Base-by-base conservation (phyloP, 2,329 filamentous ascomycete genomes). In the Colletotrichum musicola region DNA sequence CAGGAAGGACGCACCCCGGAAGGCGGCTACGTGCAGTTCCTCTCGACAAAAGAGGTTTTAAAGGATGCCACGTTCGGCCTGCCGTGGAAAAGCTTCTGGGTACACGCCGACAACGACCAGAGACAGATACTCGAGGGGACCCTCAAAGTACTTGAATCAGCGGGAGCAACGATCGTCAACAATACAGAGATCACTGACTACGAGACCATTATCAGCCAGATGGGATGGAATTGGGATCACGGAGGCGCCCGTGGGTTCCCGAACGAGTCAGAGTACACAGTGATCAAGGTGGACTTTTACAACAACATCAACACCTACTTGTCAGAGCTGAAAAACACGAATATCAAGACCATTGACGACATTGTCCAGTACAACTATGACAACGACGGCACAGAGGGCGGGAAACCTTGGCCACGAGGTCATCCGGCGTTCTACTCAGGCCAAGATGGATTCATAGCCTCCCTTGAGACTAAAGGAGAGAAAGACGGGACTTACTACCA, bases 181-280 rank as follows among this genome's bases (percentile, higher is more conserved):
- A 85, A 85, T 27, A 93, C 90, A 0, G 92, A 94, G 75, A 83
- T 94, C 2, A 88, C 88, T 22, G 82, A 88, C 75, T 86, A 88
- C 73, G 77, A 89, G 74, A 86, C 80, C 0, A 87, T 93, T 25
- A 85, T 94, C 13, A 87, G 86, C 38, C 90, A 88, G 0, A 77
- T 86, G 56, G 90, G 90, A n/a, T 94, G 91, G 91, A 83, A 94
- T 77, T 94, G 92, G 86, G 90, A 92, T 73, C 91, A 88, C 71
- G 90, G 91, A 14, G 83, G 80, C 9, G 49, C 58, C 0, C 86
- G 90, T 4, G 89, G 90, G 2, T 89, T 82, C 73, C 80, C 89
- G n/a, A 93, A 93, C 69, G 88, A 93, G 78, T 93, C 89, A 14
- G 91, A 93, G 76, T 93, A 90, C 78, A 92, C 89, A 0, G 88